A percentile compares a stretch with the other conserved stretches of the same genome.
Evolutionary conservation across 2,329 filamentous ascomycete species (phyloP).

Genomic region (Fusarium sambucinum): DNA sequence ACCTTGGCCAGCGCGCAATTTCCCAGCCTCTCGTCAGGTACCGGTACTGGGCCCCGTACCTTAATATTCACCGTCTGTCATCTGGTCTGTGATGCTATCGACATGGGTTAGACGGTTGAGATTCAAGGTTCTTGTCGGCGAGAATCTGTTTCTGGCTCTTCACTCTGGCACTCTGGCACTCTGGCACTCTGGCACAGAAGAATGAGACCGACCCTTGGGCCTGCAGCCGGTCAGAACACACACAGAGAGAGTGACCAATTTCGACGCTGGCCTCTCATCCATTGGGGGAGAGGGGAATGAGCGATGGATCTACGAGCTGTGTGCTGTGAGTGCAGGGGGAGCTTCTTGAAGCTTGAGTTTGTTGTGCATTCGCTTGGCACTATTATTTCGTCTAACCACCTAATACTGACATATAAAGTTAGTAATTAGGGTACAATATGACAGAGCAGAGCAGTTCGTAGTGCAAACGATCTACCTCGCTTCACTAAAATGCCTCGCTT

Average conservation of each 20-base stretch:
- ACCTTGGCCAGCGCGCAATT: slow-evolving; percentile 42
- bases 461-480: slow-evolving; percentile 22
- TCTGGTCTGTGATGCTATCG: slow-evolving; percentile 36
- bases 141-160: slow-evolving; percentile 28
- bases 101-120: slow-evolving; percentile 37
- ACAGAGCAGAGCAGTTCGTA: not conserved
- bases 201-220: slow-evolving; percentile 9
- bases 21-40: slow-evolving; percentile 45
- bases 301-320: slow-evolving; percentile 34
- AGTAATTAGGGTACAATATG: not conserved
- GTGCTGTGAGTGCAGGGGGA: slow-evolving; percentile 15
- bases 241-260: slow-evolving; percentile 8
- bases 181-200: slow-evolving; percentile 9
- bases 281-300: not conserved
- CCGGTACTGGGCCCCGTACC: slow-evolving; percentile 13
- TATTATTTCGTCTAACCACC: slow-evolving; percentile 4
- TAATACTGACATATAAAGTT: not conserved
- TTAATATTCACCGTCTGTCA: slow-evolving; percentile 25
- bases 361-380: slow-evolving; percentile 6
- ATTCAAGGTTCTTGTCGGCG: slow-evolving; percentile 38
- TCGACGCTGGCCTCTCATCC: slow-evolving; percentile 16
- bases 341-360: slow-evolving; percentile 18
- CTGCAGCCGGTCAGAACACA: slow-evolving; percentile 31
- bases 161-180: slow-evolving; percentile 8
- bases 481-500: slow-evolving; percentile 32